Base-by-base conservation (phyloP, 78 protist species). In the Dictyostelium intermedium region DNA sequence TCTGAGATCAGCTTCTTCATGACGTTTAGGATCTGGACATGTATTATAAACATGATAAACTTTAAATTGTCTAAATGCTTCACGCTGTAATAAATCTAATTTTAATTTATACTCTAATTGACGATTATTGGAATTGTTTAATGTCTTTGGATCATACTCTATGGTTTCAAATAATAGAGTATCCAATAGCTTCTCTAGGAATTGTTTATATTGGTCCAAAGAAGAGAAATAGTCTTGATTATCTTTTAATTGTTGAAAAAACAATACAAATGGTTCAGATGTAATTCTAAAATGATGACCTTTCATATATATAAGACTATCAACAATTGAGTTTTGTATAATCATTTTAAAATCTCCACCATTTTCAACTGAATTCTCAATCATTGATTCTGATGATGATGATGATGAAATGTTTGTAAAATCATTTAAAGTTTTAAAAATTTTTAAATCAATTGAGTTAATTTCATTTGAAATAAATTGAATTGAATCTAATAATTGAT, bases 51-150 rank as follows among this genome's bases (percentile, higher is more conserved):
- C 20, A 32, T 80, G 37, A 69, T 89, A 89, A 7, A 89, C 94
- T 47, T 80, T 73, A 78, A 69, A 89, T 35, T 89, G 94, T n/a
- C 94, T 41, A 35, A 69, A 32, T 20, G 94, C 94, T 35, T 89
- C 94, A 39, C 85, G 32, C 25, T 32, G 23, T 20, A 89, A 34
- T 34, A 89, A 13, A 69, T 89, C 94, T 25, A 78, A 43, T 34
- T 89, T 89, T 5, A 39, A 18, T 32, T 74, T 35, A 16, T 63
- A 32, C 2, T 89, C 94, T 9, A 35, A 10, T 34, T 89, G 53
- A 72, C 43, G 37, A 7, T 9, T 9, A 0, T 14, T 16, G 20
- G 20, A n/a, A 73, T 11, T 23, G 69, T 23, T n/a, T 74, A 13
- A 8, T 0, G 41, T n/a, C 0, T 23, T 25, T n/a, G 43, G 43